phyloP scores from a whole-genome alignment of 371 early-diverging fungal genomes.

The Circinella minor region DNA sequence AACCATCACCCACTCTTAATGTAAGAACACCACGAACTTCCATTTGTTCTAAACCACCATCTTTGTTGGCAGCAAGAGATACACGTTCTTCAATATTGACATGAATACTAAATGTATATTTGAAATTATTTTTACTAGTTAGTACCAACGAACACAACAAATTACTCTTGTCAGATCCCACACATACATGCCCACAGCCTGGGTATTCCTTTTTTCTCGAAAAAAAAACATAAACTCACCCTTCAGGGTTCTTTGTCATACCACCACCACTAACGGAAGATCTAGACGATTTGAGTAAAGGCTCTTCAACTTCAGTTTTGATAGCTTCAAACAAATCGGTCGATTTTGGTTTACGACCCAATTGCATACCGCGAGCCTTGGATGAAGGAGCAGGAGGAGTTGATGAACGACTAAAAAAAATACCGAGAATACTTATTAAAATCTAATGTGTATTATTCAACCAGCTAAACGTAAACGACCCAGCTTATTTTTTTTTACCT shows the following conservation, averaged over 20 bases:
- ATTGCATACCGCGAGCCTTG: slow-evolving; percentile 88
- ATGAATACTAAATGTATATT: slow-evolving; percentile 69
- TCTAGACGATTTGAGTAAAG: slow-evolving; percentile 27
- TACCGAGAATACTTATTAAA: too few species aligned
- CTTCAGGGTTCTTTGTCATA: slow-evolving; percentile 27
- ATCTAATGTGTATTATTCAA: too few species aligned
- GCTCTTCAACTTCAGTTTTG: slow-evolving; percentile 74
- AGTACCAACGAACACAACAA: too few species aligned
- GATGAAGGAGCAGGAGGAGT: slow-evolving; percentile 40
- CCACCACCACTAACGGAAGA: slow-evolving; percentile 25
- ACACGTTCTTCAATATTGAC: slow-evolving; percentile 88
- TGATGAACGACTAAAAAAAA: slow-evolving; percentile 22
- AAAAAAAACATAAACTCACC: slow-evolving; percentile 9
- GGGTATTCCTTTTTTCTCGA: slow-evolving; percentile 2
- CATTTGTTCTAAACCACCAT: slow-evolving; percentile 90
- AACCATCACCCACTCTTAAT: slow-evolving; percentile 75
- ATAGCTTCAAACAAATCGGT: slow-evolving; percentile 84
- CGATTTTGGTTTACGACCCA: slow-evolving; percentile 87
- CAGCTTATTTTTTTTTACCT: slow-evolving; percentile 16
- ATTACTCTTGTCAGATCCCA: not conserved
- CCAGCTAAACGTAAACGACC: too few species aligned
- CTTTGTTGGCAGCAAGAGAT: slow-evolving; percentile 79
- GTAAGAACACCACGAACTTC: slow-evolving; percentile 93
- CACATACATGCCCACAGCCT: not conserved
- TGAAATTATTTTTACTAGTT: not conserved